Evolutionary conservation across 2,329 filamentous ascomycete species (phyloP).

Genomic region (Verticillium albo-atrum): DNA sequence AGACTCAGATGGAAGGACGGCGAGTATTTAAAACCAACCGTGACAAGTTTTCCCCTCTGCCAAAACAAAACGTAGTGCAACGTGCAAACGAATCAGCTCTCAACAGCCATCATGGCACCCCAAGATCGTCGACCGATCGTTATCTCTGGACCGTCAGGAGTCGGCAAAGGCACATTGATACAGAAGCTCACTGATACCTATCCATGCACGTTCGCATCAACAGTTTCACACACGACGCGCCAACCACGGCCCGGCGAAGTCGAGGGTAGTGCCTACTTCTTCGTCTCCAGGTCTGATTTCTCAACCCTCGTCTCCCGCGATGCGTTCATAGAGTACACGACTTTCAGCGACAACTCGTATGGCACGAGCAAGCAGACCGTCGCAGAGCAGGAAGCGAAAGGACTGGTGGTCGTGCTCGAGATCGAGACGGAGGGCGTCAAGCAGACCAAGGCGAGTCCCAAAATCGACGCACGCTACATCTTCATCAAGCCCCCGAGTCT

Average conservation of each 20-base stretch:
- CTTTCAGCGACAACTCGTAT: slow-evolving; percentile 83
- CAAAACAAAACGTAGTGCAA: too few species aligned
- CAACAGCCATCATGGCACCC: slow-evolving; percentile 2
- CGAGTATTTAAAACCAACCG: too few species aligned
- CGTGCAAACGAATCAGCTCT: too few species aligned
- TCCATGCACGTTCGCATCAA: slow-evolving; percentile 47
- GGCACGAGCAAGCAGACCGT: slow-evolving; percentile 80
- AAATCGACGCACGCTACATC: slow-evolving; percentile 71
- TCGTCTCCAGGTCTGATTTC: slow-evolving; percentile 65
- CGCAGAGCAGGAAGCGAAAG: slow-evolving; percentile 65
- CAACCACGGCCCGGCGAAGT: slow-evolving; percentile 69
- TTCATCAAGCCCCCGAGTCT: slow-evolving; percentile 79
- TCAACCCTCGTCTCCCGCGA: slow-evolving; percentile 59
- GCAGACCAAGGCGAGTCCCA: slow-evolving; percentile 71
- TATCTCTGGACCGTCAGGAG: slow-evolving; percentile 74
- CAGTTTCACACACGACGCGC: slow-evolving; percentile 75
- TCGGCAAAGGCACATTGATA: slow-evolving; percentile 78
- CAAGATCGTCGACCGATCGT: slow-evolving; percentile 61
- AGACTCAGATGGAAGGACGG: slow-evolving; percentile 3
- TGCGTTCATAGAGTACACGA: slow-evolving; percentile 79
- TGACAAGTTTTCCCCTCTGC: too few species aligned
- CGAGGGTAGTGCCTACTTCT: slow-evolving; percentile 79
- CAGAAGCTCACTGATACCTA: slow-evolving; percentile 60
- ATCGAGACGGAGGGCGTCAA: slow-evolving; percentile 99
- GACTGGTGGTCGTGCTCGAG: slow-evolving; percentile 79